Conservation (phyloP, 805 yeast genomes). For the Lipomyces starkeyi region DNA sequence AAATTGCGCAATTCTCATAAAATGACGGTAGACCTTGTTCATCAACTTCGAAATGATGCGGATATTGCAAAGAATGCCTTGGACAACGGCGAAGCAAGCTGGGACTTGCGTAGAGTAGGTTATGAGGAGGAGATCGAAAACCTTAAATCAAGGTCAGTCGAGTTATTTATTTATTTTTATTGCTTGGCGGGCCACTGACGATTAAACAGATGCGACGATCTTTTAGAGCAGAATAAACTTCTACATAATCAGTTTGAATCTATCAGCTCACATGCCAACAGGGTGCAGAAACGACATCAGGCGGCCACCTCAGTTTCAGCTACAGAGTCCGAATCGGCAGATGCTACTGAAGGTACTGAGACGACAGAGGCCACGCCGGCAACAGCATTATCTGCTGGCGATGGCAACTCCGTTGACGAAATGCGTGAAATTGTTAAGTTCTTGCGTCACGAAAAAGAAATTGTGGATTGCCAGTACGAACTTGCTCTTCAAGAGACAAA, state of each 20-base stretch:
- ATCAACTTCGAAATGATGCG: conserved; percentile 43
- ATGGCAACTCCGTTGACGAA: conserved; percentile 37
- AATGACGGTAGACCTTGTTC: conserved; percentile 43
- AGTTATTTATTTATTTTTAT: not conserved
- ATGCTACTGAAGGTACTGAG: conserved; percentile 12
- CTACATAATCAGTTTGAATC: conserved; percentile 71
- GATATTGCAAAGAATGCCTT: conserved; percentile 47
- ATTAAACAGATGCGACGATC: conserved; percentile 52
- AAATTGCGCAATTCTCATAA: conserved; percentile 49
- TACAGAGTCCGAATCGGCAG: not conserved
- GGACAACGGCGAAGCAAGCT: conserved; percentile 50
- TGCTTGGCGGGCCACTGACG: not conserved
- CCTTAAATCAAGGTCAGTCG: conserved; percentile 49
- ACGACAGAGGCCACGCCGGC: conserved; percentile 5
- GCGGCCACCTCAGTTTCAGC: conserved; percentile 13
- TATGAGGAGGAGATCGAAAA: conserved; percentile 57
- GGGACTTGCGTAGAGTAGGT: conserved; percentile 53
- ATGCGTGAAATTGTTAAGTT: conserved; percentile 62
- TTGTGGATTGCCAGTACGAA: conserved; percentile 64
- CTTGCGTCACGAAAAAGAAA: conserved; percentile 77
- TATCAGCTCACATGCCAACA: conserved; percentile 37
- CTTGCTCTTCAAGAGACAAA: conserved; percentile 59
- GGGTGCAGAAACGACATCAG: conserved; percentile 20
- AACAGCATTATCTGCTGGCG: conserved; percentile 1
- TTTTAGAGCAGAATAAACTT: conserved; percentile 70